Conservation (phyloP, 768 basidiomycete genomes). For the Trametes coccinea region DNA sequence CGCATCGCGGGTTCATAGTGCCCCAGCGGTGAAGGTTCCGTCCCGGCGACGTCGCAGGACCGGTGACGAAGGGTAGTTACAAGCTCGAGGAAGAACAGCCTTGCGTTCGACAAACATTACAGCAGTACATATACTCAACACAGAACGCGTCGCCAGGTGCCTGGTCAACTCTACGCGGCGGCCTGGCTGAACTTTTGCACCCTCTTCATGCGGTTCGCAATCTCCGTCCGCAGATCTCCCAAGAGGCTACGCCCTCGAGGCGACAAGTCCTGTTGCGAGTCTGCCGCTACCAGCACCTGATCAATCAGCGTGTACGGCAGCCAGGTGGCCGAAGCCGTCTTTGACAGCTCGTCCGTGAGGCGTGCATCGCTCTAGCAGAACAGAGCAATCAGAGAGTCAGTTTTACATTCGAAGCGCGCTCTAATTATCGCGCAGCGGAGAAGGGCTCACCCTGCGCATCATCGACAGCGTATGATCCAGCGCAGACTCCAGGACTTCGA, state of each 20-base stretch:
- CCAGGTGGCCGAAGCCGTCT: conserved; percentile 66
- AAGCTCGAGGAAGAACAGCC: not conserved
- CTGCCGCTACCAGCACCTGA: conserved; percentile 71
- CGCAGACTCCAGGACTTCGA: conserved; percentile 77
- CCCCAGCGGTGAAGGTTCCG: not conserved
- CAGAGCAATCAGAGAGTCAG: not conserved
- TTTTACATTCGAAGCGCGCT: conserved; percentile 5
- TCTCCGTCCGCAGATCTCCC: conserved; percentile 55
- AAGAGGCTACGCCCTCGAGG: conserved; percentile 42
- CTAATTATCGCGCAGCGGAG: conserved; percentile 12
- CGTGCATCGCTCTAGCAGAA: conserved; percentile 50
- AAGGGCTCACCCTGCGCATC: conserved; percentile 63
- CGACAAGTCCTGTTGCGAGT: conserved; percentile 51
- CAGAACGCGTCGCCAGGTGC: not conserved
- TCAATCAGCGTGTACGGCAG: conserved; percentile 84
- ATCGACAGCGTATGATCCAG: conserved; percentile 71
- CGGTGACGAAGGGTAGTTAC: not conserved
- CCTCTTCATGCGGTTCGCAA: conserved; percentile 64
- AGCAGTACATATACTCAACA: not conserved
- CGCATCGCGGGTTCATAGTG: not conserved
- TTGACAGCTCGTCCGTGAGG: conserved; percentile 52
- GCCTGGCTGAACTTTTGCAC: conserved; percentile 63
- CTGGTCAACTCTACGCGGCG: conserved; percentile 11
- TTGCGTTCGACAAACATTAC: not conserved
- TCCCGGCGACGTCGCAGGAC: not conserved